These are phyloP conservation scores for Hippophae rhamnoides DNA, from an alignment of 306 rosid genomes.

Conservation along the genomic window DNA sequence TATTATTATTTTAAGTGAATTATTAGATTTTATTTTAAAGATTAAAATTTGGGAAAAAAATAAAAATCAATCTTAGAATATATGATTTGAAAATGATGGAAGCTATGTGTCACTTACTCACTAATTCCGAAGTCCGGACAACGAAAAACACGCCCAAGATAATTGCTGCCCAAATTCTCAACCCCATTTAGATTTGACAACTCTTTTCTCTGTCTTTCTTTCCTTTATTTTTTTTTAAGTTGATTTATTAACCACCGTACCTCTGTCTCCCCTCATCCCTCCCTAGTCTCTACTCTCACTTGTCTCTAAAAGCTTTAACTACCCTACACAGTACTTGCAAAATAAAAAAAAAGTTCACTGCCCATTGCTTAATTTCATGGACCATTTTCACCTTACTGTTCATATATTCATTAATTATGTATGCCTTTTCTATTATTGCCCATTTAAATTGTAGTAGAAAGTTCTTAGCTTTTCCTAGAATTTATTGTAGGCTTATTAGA, in stretches of 20 bases:
- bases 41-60: not conserved
- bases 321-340: not conserved
- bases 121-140: conserved; percentile 26
- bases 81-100: conserved; percentile 34
- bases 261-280: not conserved
- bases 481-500: too few relatives aligned
- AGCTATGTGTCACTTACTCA: conserved; percentile 16
- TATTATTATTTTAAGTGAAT: too few relatives aligned
- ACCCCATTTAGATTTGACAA: not conserved
- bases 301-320: not conserved
- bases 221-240: too few relatives aligned
- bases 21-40: too few relatives aligned
- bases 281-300: not conserved
- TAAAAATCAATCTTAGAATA: conserved; percentile 17
- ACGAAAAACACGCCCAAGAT: conserved; percentile 39
- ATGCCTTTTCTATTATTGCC: too few relatives aligned
- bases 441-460: too few relatives aligned
- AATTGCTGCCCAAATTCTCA: conserved; percentile 28
- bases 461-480: too few relatives aligned
- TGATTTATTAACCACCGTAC: too few relatives aligned
- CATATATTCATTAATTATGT: not conserved
- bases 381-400: not conserved
- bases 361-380: not conserved
- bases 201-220: too few relatives aligned
- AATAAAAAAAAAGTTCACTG: not conserved